phyloP scores from a whole-genome alignment of 805 yeast species.

The Phaffomyces antillensis region DNA sequence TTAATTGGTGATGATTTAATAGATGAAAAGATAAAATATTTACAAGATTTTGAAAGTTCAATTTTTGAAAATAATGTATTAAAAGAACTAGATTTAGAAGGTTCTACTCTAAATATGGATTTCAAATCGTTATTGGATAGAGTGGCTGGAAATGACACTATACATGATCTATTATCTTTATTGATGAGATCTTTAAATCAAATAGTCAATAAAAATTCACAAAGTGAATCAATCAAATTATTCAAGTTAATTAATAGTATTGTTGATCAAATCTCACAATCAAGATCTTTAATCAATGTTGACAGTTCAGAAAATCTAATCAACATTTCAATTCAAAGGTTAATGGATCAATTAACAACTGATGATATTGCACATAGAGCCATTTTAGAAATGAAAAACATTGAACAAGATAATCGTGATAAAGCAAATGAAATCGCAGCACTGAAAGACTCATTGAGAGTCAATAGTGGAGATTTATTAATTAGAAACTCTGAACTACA shows the following conservation, averaged over 20 bases:
- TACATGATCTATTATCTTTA: slow-evolving; percentile 57
- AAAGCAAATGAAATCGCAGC: slow-evolving; percentile 24
- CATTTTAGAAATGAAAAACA: slow-evolving; percentile 39
- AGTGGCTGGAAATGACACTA: slow-evolving; percentile 41
- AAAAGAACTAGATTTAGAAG: slow-evolving; percentile 22
- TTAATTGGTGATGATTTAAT: slow-evolving; percentile 34
- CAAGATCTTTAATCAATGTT: slow-evolving; percentile 31
- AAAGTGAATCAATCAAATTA: slow-evolving; percentile 38
- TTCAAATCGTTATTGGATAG: slow-evolving; percentile 17
- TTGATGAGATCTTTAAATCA: slow-evolving; percentile 47
- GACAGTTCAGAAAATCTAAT: slow-evolving; percentile 38
- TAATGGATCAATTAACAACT: slow-evolving; percentile 57
- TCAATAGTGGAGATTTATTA: slow-evolving; percentile 24
- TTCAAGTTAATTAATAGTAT: slow-evolving; percentile 49
- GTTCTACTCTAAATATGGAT: slow-evolving; percentile 9
- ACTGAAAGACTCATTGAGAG: slow-evolving; percentile 9
- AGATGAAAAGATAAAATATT: slow-evolving; percentile 18
- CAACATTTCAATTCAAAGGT: slow-evolving; percentile 57
- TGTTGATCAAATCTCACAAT: slow-evolving; percentile 29
- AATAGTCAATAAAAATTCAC: slow-evolving; percentile 40
- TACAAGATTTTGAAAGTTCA: slow-evolving; percentile 11
- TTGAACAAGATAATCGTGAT: slow-evolving; percentile 32
- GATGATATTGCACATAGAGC: slow-evolving; percentile 74
- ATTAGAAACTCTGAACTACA: slow-evolving; percentile 47
- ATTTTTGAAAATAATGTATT: slow-evolving; percentile 12